Evolutionary conservation across 306 rosid species (phyloP), one percentile per base, ranked within the genome.

Genomic region (Carpinus fangiana): DNA sequence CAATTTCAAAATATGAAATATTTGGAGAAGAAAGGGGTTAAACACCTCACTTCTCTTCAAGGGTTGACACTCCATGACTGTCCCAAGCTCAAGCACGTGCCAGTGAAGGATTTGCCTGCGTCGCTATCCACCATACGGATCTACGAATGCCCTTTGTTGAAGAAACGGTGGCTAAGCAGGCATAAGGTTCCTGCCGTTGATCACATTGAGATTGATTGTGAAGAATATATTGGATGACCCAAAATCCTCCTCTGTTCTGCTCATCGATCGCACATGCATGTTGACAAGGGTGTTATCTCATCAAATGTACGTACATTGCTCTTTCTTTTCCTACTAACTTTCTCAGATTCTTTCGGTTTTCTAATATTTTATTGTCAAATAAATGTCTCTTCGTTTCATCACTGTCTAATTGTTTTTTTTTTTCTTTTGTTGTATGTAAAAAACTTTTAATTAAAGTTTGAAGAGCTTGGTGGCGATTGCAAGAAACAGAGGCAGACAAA

Each of bases 21-120:
- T 2, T 14, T 67, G 65, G 64, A 66, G 0, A 60, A 59, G 3
- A 34, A 53, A 34, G 26, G 67, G 12, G 7, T 66, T 0, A 31
- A 13, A 20, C 17, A 41, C 9, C 68, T 76, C 7, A 21, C 11
- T 3, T 67, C 18, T 21, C 80, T 76, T 53, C 28, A 52, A 67
- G 1, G 45, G 2, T 23, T 76, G 73, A 0, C 0, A 0, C 9
- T 87, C 6, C 0, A 0, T 0, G 0, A 0, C 0, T 86, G 90
- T 20, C 53, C 70, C 0, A 3, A 16, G 46, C 78, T 86, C 20
- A 70, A 21, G 43, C 10, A 21, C 57, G 38, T 84, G 57, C 82
- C 84, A 23, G 61, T 65, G 18, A 69, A 79, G 26, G 18, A 17
- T 1, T 7, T 73, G 2, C 69, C 69, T 2, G 3, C 38, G n/a